Evolutionary conservation across 1,284 basidiomycete genomes (phyloP).

Genomic region (Melampsora larici-populina): DNA sequence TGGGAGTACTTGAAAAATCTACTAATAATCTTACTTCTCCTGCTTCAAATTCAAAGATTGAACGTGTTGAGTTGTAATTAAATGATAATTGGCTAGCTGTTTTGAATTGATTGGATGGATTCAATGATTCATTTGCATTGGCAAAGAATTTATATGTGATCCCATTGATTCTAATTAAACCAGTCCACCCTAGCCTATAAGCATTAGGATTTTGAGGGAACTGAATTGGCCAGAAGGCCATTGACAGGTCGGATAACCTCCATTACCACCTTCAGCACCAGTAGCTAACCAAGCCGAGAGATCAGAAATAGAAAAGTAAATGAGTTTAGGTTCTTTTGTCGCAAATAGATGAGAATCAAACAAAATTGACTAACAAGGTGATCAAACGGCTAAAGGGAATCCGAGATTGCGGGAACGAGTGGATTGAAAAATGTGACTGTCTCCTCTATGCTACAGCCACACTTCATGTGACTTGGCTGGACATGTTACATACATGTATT

Average conservation of each 20-base stretch:
- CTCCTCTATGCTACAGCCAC: too few species aligned
- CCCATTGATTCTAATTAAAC: constrained; percentile 46
- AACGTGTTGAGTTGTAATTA: constrained; percentile 51
- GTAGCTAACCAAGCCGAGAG: constrained; percentile 46
- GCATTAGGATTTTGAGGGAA: constrained; percentile 37
- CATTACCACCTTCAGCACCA: constrained; percentile 41
- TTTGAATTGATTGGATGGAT: constrained; percentile 34
- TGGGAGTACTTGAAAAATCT: constrained; percentile 51
- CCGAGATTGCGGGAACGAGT: constrained; percentile 47
- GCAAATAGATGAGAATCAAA: not conserved
- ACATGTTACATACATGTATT: too few species aligned
- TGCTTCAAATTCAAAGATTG: constrained; percentile 51
- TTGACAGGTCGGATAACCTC: constrained; percentile 44
- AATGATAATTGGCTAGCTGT: constrained; percentile 50
- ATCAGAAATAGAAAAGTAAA: constrained; percentile 44
- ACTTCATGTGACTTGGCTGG: too few species aligned
- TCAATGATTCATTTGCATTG: constrained; percentile 37
- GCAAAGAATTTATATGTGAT: constrained; percentile 47
- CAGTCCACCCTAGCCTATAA: constrained; percentile 45
- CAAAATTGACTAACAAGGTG: constrained; percentile 44
- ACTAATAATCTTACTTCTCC: constrained; percentile 50
- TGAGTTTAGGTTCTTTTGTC: not conserved
- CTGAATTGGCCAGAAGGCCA: constrained; percentile 48
- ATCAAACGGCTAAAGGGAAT: constrained; percentile 47
- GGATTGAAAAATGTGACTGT: constrained; percentile 44